Evolutionary conservation across 2,329 filamentous ascomycete species (phyloP), one percentile per base, ranked within the genome.

Genomic region (Lachnellula willkommii): DNA sequence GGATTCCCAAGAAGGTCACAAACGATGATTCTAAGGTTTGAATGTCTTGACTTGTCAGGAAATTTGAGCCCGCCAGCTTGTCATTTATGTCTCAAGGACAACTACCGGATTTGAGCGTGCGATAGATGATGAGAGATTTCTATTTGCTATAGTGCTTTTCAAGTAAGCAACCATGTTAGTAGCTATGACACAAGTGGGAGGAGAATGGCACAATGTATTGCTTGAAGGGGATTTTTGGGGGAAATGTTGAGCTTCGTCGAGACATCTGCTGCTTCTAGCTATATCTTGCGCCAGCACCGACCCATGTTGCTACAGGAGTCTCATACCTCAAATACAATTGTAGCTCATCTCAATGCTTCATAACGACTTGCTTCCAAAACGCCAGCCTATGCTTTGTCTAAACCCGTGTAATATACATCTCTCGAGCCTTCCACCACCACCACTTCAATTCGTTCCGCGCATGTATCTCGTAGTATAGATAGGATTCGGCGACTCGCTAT

Each of bases 401-500:
- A 36, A 9, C 14, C 24, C 12, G 26, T 17, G 24, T 32, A 47
- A 32, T 28, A 5, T 47, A 47, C 45, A 47, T 12, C 26, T 32
- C 45, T 5, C n/a, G 12, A 32, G 24, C 22, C n/a, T 47, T 26
- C 24, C 24, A 14, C 37, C 26, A 7, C 22, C 8, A 20, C 15
- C 20, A n/a, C 15, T 22, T 14, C 11, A 42, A n/a, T 28, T 32
- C 32, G 12, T 43, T 32, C 48, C 15, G 14, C 24, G 15, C 12
- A 5, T 22, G 14, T 47, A 22, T 20, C 26, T 22, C 14, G n/a
- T 24, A 14, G 9, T 26, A 14, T 15, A 28, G 24, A 14, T 15
- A 28, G 24, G 15, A 14, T 47, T 47, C 24, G 11, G 12, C 20
- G 20, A 20, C 22, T 22, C 20, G 12, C 12, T 22, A 81, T 74